phyloP scores from a whole-genome alignment of 2,329 filamentous ascomycete species.

The Sporothrix brunneoviolacea region DNA sequence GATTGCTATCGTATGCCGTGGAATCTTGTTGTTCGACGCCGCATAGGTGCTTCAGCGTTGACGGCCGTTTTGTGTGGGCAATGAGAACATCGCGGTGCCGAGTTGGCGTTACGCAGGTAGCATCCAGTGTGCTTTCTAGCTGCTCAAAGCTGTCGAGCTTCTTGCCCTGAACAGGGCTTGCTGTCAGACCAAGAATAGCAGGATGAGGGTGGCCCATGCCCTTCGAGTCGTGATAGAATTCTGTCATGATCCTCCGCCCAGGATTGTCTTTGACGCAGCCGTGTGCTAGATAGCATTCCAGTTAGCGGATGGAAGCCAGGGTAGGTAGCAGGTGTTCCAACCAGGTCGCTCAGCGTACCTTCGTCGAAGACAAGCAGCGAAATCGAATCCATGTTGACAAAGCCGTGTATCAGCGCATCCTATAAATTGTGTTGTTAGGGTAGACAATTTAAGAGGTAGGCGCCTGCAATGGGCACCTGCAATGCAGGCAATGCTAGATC shows the following conservation, averaged over 20 bases:
- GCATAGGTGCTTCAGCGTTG: slow-evolving; percentile 37
- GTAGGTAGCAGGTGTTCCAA: background rate
- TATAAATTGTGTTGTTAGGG: no score
- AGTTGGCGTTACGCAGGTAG: slow-evolving; percentile 62
- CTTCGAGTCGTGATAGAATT: slow-evolving; percentile 57
- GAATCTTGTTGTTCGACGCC: slow-evolving; percentile 25
- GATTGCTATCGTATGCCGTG: slow-evolving; percentile 19
- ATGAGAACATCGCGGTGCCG: slow-evolving; percentile 63
- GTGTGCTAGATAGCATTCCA: slow-evolving; percentile 54
- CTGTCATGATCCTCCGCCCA: slow-evolving; percentile 63
- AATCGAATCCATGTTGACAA: slow-evolving; percentile 58
- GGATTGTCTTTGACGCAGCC: slow-evolving; percentile 61
- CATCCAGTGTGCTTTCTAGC: slow-evolving; percentile 65
- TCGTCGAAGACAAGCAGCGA: slow-evolving; percentile 77
- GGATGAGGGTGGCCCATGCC: slow-evolving; percentile 41
- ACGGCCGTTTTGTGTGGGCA: slow-evolving; percentile 60
- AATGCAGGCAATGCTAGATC: background rate
- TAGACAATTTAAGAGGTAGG: no score
- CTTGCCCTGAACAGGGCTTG: slow-evolving; percentile 65
- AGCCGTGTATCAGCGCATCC: slow-evolving; percentile 69
- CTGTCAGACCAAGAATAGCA: slow-evolving; percentile 69
- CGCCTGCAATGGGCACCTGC: no score
- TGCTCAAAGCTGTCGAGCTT: slow-evolving; percentile 47
- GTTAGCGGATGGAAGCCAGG: no score
- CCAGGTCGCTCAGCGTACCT: slow-evolving; percentile 44